These are phyloP conservation scores for Coniophora puteana DNA, from an alignment of 1,284 basidiomycete genomes.

Conservation along the genomic window DNA sequence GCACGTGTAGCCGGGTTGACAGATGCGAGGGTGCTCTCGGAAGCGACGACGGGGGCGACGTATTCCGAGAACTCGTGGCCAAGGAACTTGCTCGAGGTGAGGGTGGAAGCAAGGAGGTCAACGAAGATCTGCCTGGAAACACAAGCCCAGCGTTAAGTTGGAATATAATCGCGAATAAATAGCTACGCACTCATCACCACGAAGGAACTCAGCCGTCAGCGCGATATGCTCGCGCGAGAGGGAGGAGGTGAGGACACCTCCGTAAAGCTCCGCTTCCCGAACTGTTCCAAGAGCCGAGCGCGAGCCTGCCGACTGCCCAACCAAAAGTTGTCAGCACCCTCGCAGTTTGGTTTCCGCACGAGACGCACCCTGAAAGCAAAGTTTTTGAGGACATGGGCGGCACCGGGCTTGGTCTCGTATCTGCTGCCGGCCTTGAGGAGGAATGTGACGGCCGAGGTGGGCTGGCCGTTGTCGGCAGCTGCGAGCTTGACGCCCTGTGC, in stretches of 20 bases:
- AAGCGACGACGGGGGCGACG: conserved; percentile 72
- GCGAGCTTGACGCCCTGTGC: conserved; percentile 79
- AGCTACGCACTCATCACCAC: conserved; percentile 89
- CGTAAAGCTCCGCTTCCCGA: conserved; percentile 92
- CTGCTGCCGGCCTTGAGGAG: conserved; percentile 89
- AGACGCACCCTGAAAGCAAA: conserved; percentile 89
- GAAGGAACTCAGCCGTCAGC: conserved; percentile 92
- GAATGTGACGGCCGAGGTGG: conserved; percentile 82
- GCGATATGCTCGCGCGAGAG: conserved; percentile 90
- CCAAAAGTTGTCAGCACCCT: conserved; percentile 1
- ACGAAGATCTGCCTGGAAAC: conserved; percentile 76
- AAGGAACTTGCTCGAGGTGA: conserved; percentile 80
- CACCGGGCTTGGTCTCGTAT: conserved; percentile 82
- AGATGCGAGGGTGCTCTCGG: conserved; percentile 66
- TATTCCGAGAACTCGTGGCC: conserved; percentile 86
- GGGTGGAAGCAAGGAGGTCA: conserved; percentile 78
- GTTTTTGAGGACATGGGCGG: conserved; percentile 92
- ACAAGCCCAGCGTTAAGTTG: not conserved
- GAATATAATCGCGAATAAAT: not conserved
- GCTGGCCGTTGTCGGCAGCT: conserved; percentile 75
- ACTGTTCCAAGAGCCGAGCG: conserved; percentile 90
- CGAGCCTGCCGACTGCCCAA: conserved; percentile 67
- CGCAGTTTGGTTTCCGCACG: conserved; percentile 8
- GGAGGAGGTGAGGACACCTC: conserved; percentile 86
- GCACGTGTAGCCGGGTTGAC: conserved; percentile 63